Percentiles rank a stretch among this genome's conserved stretches.
phyloP scores from a whole-genome alignment of 75 land plant species.

The Chamaecyparis obtusa region DNA sequence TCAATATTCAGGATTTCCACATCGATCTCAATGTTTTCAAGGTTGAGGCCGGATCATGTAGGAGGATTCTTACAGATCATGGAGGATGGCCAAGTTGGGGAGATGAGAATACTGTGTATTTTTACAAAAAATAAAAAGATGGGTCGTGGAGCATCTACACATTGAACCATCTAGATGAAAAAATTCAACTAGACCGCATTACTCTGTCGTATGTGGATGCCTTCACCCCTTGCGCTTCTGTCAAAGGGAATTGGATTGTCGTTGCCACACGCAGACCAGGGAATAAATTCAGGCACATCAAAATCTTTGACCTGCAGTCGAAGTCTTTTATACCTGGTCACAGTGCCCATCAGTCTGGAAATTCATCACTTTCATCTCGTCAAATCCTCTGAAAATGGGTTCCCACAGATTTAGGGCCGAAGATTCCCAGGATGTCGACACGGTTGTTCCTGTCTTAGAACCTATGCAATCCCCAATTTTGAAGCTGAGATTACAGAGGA shows the following conservation, averaged over 20 bases:
- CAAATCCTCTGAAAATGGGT: constrained; percentile 23
- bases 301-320: constrained; percentile 33
- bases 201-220: constrained; percentile 78
- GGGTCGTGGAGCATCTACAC: constrained; percentile 90
- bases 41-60: constrained; percentile 35
- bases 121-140: constrained; percentile 65
- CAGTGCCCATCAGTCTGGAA: constrained; percentile 25
- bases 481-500: no score
- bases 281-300: constrained; percentile 36
- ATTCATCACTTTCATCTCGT: constrained; percentile 50
- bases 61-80: constrained; percentile 31
- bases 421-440: not conserved
- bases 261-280: constrained; percentile 43
- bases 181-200: constrained; percentile 31
- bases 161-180: constrained; percentile 11
- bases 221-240: constrained; percentile 74
- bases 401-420: constrained; percentile 52
- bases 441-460: constrained; percentile 24
- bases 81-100: constrained; percentile 90
- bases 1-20: constrained; percentile 47
- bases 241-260: constrained; percentile 25
- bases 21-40: constrained; percentile 60
- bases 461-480: constrained; percentile 22
- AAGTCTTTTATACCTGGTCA: constrained; percentile 23
- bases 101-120: constrained; percentile 62